These are phyloP conservation scores for Microsporum canis DNA, from an alignment of 2,329 filamentous ascomycete species.

Conservation along the genomic window DNA sequence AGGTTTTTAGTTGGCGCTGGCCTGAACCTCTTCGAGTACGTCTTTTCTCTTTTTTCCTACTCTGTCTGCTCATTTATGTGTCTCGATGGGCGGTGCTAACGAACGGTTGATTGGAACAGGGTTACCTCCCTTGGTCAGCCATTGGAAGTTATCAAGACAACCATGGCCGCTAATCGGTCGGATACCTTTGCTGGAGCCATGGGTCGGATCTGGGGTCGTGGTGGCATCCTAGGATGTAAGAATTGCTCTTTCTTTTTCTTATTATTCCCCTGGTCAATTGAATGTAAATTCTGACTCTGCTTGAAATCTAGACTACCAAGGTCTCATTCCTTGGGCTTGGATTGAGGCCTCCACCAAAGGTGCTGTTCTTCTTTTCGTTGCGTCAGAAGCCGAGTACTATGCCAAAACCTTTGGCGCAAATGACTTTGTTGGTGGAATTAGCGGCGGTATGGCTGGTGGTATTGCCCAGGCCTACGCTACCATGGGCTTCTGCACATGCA, in stretches of 20 bases:
- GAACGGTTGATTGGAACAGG: slow-evolving; percentile 24
- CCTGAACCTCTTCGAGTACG: slow-evolving; percentile 86
- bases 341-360: slow-evolving; percentile 99
- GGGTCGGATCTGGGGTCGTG: slow-evolving; percentile 80
- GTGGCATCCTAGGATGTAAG: slow-evolving; percentile 89
- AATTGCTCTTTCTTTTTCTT: slow-evolving; percentile 18
- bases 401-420: slow-evolving; percentile 70
- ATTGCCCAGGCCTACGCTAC: slow-evolving; percentile 97
- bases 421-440: slow-evolving; percentile 80
- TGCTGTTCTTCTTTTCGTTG: slow-evolving; percentile 96
- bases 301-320: slow-evolving; percentile 72
- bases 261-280: too few relatives aligned
- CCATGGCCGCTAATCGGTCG: slow-evolving; percentile 92
- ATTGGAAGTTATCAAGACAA: slow-evolving; percentile 97
- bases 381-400: slow-evolving; percentile 94
- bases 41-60: slow-evolving; percentile 18
- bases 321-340: slow-evolving; percentile 99
- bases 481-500: slow-evolving; percentile 99
- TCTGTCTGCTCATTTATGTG: neutral
- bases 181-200: slow-evolving; percentile 78
- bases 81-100: slow-evolving; percentile 1
- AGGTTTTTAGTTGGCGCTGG: slow-evolving; percentile 59
- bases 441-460: slow-evolving; percentile 84
- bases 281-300: neutral
- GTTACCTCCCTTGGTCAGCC: slow-evolving; percentile 66